Evolutionary conservation across 306 rosid species (phyloP).

Genomic region (Medicago lupulina): DNA sequence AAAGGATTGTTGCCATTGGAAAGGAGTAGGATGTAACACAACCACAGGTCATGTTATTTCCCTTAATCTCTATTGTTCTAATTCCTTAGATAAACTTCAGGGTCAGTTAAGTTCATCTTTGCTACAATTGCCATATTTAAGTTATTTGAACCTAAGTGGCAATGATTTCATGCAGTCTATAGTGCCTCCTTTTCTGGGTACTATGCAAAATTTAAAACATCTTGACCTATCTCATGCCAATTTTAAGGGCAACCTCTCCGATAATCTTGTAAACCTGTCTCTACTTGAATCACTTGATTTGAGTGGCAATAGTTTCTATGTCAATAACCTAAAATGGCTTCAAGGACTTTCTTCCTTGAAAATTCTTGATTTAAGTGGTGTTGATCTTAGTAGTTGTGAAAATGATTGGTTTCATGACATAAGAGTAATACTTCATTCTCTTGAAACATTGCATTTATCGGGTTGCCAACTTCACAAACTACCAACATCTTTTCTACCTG

Average conservation of each 20-base stretch:
- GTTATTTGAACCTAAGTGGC: slow-evolving; percentile 34
- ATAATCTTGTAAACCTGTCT: slow-evolving; percentile 37
- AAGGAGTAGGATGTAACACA: slow-evolving; percentile 41
- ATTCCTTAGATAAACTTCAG: neutral
- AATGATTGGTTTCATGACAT: slow-evolving; percentile 34
- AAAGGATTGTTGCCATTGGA: slow-evolving; percentile 41
- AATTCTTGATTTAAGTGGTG: slow-evolving; percentile 30
- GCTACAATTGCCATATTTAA: slow-evolving; percentile 32
- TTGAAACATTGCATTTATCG: slow-evolving; percentile 20
- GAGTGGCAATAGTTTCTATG: neutral
- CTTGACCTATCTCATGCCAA: slow-evolving; percentile 40
- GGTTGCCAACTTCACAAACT: slow-evolving; percentile 5
- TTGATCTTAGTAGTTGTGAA: neutral
- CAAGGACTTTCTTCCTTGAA: slow-evolving; percentile 29
- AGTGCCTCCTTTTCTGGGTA: slow-evolving; percentile 33
- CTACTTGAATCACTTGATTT: slow-evolving; percentile 35
- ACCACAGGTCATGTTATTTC: slow-evolving; percentile 45
- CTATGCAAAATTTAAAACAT: slow-evolving; percentile 19
- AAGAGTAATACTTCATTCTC: neutral
- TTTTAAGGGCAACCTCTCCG: slow-evolving; percentile 17
- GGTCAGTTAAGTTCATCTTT: slow-evolving; percentile 31
- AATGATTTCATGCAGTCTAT: slow-evolving; percentile 19
- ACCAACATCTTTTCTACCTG: neutral
- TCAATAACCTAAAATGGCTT: slow-evolving; percentile 31
- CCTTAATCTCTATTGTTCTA: slow-evolving; percentile 31